These are phyloP conservation scores for Fragilariopsis cylindrus DNA, from an alignment of 108 stramenopile species.

Conservation along the genomic window DNA sequence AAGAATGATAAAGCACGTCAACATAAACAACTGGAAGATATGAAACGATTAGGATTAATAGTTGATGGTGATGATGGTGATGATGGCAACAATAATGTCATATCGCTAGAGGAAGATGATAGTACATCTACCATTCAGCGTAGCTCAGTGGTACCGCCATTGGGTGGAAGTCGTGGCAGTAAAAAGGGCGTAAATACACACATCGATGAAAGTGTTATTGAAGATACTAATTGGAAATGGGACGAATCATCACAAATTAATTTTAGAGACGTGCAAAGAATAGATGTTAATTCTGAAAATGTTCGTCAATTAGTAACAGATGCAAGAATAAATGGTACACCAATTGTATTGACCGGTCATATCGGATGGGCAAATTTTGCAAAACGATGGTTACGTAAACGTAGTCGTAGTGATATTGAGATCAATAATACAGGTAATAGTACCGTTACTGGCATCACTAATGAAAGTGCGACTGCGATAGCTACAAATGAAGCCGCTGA, in stretches of 20 bases:
- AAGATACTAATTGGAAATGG: constrained; percentile 11
- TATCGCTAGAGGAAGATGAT: background rate
- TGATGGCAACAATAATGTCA: background rate
- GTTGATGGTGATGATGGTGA: constrained; percentile 9
- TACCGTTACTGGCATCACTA: background rate
- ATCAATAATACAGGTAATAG: background rate
- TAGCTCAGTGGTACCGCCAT: too few species aligned
- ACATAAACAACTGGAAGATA: background rate
- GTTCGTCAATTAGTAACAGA: constrained; percentile 52
- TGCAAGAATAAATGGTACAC: constrained; percentile 64
- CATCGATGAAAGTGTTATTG: constrained; percentile 18
- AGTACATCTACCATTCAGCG: background rate
- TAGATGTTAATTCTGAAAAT: constrained; percentile 49
- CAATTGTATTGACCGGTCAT: constrained; percentile 72
- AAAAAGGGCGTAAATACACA: constrained; percentile 28
- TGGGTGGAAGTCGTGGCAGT: too few species aligned
- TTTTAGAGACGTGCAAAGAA: constrained; percentile 54
- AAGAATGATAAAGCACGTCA: background rate
- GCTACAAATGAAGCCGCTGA: too few species aligned
- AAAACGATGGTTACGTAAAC: constrained; percentile 50
- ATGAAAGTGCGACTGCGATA: too few species aligned
- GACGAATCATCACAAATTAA: constrained; percentile 26
- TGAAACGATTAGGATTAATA: background rate
- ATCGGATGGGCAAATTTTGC: constrained; percentile 81
- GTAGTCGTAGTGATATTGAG: background rate